A percentile compares a stretch with the other conserved stretches of the same genome.
phyloP scores from a whole-genome alignment of 2,329 filamentous ascomycete genomes.

The Chaetomiaceae sp. region DNA sequence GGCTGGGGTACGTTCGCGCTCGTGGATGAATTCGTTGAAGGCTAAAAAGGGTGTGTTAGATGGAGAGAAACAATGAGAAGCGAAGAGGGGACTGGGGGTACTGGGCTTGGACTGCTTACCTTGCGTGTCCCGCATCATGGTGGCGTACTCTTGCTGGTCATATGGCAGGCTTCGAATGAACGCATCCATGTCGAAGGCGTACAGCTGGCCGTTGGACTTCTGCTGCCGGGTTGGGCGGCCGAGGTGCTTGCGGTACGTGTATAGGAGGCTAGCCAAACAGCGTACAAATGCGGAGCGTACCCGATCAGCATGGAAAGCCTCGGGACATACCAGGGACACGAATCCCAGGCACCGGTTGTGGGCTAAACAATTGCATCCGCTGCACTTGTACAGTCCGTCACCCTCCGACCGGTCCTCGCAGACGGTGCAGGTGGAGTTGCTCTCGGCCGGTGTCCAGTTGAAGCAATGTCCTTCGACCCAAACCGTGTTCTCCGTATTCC shows the following conservation, averaged over 20 bases:
- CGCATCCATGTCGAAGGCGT: constrained; percentile 58
- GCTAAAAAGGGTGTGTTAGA: constrained; percentile 34
- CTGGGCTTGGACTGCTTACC: constrained; percentile 46
- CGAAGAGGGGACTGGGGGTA: no score
- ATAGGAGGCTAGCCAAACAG: constrained; percentile 59
- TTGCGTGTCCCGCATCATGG: constrained; percentile 61
- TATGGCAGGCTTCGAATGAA: constrained; percentile 59
- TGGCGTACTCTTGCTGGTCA: constrained; percentile 59
- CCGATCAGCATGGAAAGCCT: constrained; percentile 56
- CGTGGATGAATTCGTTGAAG: constrained; percentile 81
- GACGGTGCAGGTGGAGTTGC: constrained; percentile 58
- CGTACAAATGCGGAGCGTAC: constrained; percentile 59
- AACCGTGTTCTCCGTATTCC: constrained; percentile 69
- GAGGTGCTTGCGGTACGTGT: constrained; percentile 60
- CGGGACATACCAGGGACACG: constrained; percentile 57
- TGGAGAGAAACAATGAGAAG: no score
- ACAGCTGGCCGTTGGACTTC: constrained; percentile 54
- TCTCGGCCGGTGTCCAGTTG: constrained; percentile 56
- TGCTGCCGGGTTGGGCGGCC: constrained; percentile 55
- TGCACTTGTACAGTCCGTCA: constrained; percentile 71
- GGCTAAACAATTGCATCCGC: constrained; percentile 52
- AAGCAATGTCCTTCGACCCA: constrained; percentile 86
- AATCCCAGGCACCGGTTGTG: constrained; percentile 57
- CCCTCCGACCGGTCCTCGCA: constrained; percentile 68
- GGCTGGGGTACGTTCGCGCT: constrained; percentile 61